Percentiles rank a stretch among this genome's conserved stretches.
Conservation (phyloP, 257 asterid species). For the Rauvolfia tetraphylla region DNA sequence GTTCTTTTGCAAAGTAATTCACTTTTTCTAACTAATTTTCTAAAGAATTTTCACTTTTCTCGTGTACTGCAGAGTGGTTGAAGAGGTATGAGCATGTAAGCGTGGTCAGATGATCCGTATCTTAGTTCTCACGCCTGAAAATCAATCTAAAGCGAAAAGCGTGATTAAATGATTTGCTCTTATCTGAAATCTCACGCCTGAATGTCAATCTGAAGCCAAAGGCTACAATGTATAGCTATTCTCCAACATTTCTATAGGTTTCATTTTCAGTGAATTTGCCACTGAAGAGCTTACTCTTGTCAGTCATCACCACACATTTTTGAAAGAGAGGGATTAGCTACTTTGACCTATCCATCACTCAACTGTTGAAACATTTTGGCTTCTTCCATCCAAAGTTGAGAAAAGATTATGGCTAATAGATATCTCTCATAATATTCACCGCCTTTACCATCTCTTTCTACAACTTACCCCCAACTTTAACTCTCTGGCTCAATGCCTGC, state of each 20-base stretch:
- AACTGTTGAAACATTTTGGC: no score
- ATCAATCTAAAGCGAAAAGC: neutral
- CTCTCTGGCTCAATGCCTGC: no score
- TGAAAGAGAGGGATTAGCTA: neutral
- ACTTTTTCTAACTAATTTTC: no score
- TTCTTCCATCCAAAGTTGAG: no score
- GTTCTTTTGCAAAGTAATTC: no score
- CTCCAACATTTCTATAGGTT: neutral
- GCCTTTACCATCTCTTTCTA: no score
- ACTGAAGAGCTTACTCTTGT: neutral
- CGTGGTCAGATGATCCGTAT: neutral
- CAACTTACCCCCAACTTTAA: no score
- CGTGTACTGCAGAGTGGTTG: no score
- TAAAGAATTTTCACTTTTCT: no score
- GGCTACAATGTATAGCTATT: neutral
- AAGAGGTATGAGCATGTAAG: neutral
- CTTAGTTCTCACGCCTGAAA: neutral
- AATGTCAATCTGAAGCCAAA: neutral
- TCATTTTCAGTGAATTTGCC: neutral
- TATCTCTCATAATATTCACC: no score
- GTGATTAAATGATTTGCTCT: neutral
- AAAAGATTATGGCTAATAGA: no score
- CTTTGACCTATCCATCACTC: neutral
- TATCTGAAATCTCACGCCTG: constrained; percentile 3
- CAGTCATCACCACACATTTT: neutral